A percentile compares a stretch with the other conserved stretches of the same genome.
Conservation (phyloP, 202 grass and related monocot species). For the Cymbopogon flexuosus region DNA sequence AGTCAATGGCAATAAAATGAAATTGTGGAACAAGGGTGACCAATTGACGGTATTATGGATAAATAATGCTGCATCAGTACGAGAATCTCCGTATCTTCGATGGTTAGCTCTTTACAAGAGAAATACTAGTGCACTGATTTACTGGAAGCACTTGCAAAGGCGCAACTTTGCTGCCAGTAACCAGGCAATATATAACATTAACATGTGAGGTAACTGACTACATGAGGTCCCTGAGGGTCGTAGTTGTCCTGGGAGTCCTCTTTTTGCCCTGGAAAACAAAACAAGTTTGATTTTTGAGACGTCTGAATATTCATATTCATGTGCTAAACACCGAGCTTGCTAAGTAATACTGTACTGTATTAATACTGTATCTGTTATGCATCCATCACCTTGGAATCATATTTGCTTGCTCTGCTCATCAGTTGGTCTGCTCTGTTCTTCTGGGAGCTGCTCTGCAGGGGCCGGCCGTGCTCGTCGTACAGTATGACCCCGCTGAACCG, state of each 20-base stretch:
- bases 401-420: not conserved
- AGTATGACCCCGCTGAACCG: slow-evolving; percentile 78
- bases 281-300: not conserved
- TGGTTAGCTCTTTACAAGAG: not conserved
- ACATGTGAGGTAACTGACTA: not conserved
- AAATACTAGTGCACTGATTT: not conserved
- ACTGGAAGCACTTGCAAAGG: not conserved
- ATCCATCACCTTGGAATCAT: not conserved
- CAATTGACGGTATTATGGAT: not conserved
- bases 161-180: not conserved
- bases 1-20: not conserved
- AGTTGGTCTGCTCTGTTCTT: slow-evolving; percentile 14
- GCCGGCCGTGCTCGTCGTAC: slow-evolving; percentile 67
- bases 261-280: slow-evolving; percentile 28
- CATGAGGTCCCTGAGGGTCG: slow-evolving; percentile 40
- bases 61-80: not conserved
- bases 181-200: not conserved
- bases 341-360: not conserved
- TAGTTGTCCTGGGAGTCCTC: not conserved
- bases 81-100: not conserved
- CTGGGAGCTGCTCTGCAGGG: slow-evolving; percentile 22
- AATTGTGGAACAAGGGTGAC: not conserved
- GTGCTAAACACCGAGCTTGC: not conserved
- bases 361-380: no score
- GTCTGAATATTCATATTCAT: not conserved